Evolutionary conservation across 176 grass and related monocot species (phyloP).

Genomic region (Elaeis guineensis): DNA sequence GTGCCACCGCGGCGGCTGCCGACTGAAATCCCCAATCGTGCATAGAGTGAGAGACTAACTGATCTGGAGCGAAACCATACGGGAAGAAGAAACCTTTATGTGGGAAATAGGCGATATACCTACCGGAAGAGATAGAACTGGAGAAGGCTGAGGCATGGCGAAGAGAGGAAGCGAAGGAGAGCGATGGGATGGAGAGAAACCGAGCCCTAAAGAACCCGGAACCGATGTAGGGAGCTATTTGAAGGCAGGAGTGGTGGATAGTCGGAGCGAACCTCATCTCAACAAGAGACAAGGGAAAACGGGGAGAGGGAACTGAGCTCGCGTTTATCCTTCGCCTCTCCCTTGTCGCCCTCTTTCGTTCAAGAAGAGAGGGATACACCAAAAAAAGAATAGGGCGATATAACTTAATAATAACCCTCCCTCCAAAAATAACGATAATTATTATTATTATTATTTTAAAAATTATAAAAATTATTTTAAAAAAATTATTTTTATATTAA

Average conservation of each 20-base stretch:
- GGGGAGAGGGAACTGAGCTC: too few species aligned
- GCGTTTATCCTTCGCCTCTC: too few species aligned
- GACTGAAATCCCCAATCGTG: neutral
- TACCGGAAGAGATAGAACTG: neutral
- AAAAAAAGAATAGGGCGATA: too few species aligned
- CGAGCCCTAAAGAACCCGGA: neutral
- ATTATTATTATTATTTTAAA: too few species aligned
- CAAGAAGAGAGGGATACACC: too few species aligned
- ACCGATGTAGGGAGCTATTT: neutral
- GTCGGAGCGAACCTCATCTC: conserved; percentile 7
- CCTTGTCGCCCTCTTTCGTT: too few species aligned
- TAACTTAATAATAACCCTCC: too few species aligned
- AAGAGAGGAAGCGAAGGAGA: neutral
- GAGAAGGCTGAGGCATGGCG: neutral
- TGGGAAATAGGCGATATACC: neutral
- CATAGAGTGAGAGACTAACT: too few species aligned
- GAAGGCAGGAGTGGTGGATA: conserved; percentile 1
- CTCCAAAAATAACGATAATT: too few species aligned
- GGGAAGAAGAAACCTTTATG: neutral
- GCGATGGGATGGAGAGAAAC: too few species aligned
- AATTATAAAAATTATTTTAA: too few species aligned
- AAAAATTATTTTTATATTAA: too few species aligned
- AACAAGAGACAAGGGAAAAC: neutral
- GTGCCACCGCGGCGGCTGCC: neutral
- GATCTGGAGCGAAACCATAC: neutral